These are phyloP conservation scores for Thermochaetoides dissita DNA, from an alignment of 2,329 filamentous ascomycete genomes.

Conservation along the genomic window DNA sequence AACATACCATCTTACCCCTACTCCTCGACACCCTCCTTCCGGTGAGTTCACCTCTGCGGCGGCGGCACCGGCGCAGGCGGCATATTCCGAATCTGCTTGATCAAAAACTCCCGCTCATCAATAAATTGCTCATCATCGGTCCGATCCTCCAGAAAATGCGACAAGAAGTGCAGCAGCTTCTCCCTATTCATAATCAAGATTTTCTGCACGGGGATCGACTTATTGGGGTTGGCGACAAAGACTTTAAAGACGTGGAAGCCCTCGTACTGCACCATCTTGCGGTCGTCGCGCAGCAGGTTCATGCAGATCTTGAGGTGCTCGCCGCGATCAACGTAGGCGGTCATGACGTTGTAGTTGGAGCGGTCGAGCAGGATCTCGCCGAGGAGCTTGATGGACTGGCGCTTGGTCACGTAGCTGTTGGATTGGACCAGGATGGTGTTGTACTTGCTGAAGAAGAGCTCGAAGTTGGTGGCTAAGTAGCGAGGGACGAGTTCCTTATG, in stretches of 20 bases:
- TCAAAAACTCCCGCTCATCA: slow-evolving; percentile 91
- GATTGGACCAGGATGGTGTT: slow-evolving; percentile 80
- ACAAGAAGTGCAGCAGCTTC: slow-evolving; percentile 74
- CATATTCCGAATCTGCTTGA: slow-evolving; percentile 77
- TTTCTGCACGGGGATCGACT: slow-evolving; percentile 88
- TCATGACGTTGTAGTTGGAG: slow-evolving; percentile 97
- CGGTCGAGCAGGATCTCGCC: slow-evolving; percentile 89
- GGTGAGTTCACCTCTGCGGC: slow-evolving; percentile 26
- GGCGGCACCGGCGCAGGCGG: slow-evolving; percentile 42
- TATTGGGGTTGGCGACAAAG: slow-evolving; percentile 96
- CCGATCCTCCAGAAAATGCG: slow-evolving; percentile 82
- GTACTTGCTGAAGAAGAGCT: slow-evolving; percentile 83
- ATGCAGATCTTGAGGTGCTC: slow-evolving; percentile 97
- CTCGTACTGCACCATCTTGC: slow-evolving; percentile 99
- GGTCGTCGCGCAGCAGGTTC: slow-evolving; percentile 88
- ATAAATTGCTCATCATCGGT: slow-evolving; percentile 98
- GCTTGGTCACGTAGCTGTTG: slow-evolving; percentile 92
- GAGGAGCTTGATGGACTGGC: slow-evolving; percentile 92
- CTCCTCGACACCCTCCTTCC: slow-evolving; percentile 6
- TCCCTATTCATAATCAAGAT: slow-evolving; percentile 95
- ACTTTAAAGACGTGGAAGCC: slow-evolving; percentile 99
- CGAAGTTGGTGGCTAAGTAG: slow-evolving; percentile 81
- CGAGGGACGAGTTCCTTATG: slow-evolving; percentile 84
- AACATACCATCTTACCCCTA: background rate
- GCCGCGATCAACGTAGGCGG: slow-evolving; percentile 83